These are phyloP conservation scores for Daldinia childiae DNA, from an alignment of 495 filamentous ascomycete species.

Conservation along the genomic window DNA sequence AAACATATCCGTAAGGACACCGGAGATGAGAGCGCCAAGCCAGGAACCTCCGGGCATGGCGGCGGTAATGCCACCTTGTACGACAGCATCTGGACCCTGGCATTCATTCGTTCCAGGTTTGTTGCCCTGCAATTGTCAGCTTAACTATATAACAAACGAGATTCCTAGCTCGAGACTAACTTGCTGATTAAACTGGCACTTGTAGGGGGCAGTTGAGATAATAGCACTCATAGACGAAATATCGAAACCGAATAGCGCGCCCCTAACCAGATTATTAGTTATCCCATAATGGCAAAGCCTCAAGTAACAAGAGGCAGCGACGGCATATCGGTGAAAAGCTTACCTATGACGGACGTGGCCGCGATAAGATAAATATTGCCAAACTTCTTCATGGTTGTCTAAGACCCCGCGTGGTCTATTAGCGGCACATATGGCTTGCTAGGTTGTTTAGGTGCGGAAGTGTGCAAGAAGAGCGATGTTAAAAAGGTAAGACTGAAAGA, in stretches of 20 bases:
- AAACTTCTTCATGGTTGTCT: slow-evolving; percentile 58
- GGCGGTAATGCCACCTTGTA: slow-evolving; percentile 70
- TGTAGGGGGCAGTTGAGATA: slow-evolving; percentile 67
- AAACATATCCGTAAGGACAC: slow-evolving; percentile 70
- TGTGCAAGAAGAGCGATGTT: slow-evolving; percentile 10
- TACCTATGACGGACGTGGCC: slow-evolving; percentile 73
- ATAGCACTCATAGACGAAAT: slow-evolving; percentile 85
- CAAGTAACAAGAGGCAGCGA: neutral
- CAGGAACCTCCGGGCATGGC: slow-evolving; percentile 81
- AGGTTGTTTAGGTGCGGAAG: slow-evolving; percentile 13
- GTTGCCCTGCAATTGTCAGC: slow-evolving; percentile 40
- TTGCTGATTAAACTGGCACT: slow-evolving; percentile 71
- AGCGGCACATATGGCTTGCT: slow-evolving; percentile 26
- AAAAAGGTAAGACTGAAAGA: slow-evolving; percentile 2
- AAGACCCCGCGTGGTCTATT: slow-evolving; percentile 43
- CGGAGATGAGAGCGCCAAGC: slow-evolving; percentile 74
- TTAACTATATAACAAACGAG: slow-evolving; percentile 14
- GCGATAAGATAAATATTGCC: slow-evolving; percentile 80
- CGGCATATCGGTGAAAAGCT: slow-evolving; percentile 21
- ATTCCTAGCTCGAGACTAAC: slow-evolving; percentile 35
- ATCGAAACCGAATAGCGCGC: slow-evolving; percentile 84
- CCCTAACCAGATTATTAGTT: slow-evolving; percentile 59
- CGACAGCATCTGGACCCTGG: slow-evolving; percentile 56
- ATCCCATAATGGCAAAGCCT: slow-evolving; percentile 5
- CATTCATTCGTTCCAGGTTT: slow-evolving; percentile 52